A percentile compares a stretch with the other conserved stretches of the same genome.
Conservation (phyloP, 2,329 filamentous ascomycete species). For the Alternaria ventricosa region DNA sequence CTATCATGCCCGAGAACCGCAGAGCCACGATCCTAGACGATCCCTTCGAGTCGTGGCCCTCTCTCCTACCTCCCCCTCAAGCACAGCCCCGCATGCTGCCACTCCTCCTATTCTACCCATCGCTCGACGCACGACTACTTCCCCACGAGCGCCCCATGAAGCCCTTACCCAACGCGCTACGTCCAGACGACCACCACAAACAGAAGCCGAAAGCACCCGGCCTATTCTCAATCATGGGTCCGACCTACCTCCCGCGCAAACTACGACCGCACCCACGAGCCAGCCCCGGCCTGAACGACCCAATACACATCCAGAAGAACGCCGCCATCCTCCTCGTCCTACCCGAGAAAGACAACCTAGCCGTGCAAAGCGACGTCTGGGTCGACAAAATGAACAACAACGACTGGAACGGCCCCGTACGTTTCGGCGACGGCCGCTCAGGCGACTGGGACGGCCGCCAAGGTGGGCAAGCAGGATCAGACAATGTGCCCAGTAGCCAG, state of each 20-base stretch:
- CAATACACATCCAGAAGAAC: slow-evolving; percentile 44
- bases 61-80: slow-evolving; percentile 43
- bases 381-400: slow-evolving; percentile 47
- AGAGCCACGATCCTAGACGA: slow-evolving; percentile 41
- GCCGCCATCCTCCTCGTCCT: slow-evolving; percentile 52
- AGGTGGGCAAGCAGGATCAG: slow-evolving; percentile 24
- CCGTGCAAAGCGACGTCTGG: slow-evolving; percentile 53
- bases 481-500: slow-evolving; percentile 16
- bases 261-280: slow-evolving; percentile 49
- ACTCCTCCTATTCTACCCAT: slow-evolving; percentile 53
- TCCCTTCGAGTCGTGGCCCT: slow-evolving; percentile 45
- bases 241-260: slow-evolving; percentile 51
- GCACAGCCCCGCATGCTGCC: slow-evolving; percentile 46
- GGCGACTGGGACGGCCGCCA: slow-evolving; percentile 40
- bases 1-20: slow-evolving; percentile 37
- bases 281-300: slow-evolving; percentile 48
- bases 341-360: slow-evolving; percentile 50
- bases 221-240: slow-evolving; percentile 49
- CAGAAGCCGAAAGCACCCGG: slow-evolving; percentile 43
- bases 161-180: slow-evolving; percentile 43
- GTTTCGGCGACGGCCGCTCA: slow-evolving; percentile 42
- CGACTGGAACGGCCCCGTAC: slow-evolving; percentile 43
- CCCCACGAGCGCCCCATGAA: slow-evolving; percentile 51
- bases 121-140: slow-evolving; percentile 50
- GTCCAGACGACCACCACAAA: slow-evolving; percentile 37